Conservation (phyloP, 305 asterid species). For the Caryopteris hybrid region DNA sequence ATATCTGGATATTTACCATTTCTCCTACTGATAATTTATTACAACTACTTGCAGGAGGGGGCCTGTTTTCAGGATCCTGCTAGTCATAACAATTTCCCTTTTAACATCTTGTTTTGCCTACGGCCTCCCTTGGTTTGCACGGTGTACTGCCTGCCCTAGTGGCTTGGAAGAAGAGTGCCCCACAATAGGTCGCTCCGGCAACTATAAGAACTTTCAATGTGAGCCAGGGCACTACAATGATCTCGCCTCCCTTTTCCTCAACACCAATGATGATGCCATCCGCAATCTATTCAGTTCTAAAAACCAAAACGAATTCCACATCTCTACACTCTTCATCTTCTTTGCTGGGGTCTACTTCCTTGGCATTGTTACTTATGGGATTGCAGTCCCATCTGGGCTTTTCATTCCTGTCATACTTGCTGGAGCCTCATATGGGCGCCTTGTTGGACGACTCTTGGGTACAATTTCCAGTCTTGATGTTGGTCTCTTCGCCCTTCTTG, state of each 20-base stretch:
- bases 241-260: constrained; percentile 86
- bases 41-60: constrained; percentile 63
- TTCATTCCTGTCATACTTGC: constrained; percentile 97
- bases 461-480: constrained; percentile 56
- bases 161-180: constrained; percentile 62
- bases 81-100: constrained; percentile 61
- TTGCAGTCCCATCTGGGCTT: constrained; percentile 94
- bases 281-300: constrained; percentile 65
- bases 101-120: constrained; percentile 80
- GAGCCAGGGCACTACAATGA: constrained; percentile 70
- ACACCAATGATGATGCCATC: constrained; percentile 93
- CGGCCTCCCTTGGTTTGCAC: constrained; percentile 80
- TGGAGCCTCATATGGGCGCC: constrained; percentile 93
- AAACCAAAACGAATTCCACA: constrained; percentile 50
- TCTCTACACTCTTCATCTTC: constrained; percentile 57
- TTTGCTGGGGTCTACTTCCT: constrained; percentile 58
- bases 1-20: constrained; percentile 1
- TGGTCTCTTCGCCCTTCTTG: constrained; percentile 81
- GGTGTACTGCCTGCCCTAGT: constrained; percentile 73
- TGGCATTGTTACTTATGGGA: constrained; percentile 90
- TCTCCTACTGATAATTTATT: constrained; percentile 15
- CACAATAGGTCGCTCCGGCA: constrained; percentile 65
- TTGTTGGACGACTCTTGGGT: constrained; percentile 61
- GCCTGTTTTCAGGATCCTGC: constrained; percentile 63
- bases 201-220: constrained; percentile 82